These are phyloP conservation scores for Cladorrhinum sp. DNA, from an alignment of 2,329 filamentous ascomycete genomes.

Conservation along the genomic window DNA sequence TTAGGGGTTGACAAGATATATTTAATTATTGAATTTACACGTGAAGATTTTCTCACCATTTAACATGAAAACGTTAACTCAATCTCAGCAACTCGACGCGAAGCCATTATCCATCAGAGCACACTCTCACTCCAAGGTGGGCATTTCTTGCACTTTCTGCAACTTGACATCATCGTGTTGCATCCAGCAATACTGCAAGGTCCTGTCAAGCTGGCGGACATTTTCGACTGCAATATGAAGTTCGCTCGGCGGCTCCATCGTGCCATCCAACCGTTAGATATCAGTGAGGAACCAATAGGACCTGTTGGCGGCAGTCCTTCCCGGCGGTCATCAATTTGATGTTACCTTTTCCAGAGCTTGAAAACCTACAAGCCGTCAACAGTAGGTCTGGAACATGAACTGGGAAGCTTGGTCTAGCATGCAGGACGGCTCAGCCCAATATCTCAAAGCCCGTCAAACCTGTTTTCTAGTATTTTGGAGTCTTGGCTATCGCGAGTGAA, in stretches of 20 bases:
- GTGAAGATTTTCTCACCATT: too few relatives aligned
- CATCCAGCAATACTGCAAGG: not conserved
- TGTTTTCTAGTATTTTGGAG: conserved; percentile 1
- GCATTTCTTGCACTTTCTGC: not conserved
- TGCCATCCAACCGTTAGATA: not conserved
- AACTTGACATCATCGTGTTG: conserved; percentile 12
- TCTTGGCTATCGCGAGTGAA: not conserved
- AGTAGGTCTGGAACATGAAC: not conserved
- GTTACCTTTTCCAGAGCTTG: not conserved
- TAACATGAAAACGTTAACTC: too few relatives aligned
- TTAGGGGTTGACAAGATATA: too few relatives aligned
- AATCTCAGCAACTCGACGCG: too few relatives aligned
- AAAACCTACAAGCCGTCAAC: not conserved
- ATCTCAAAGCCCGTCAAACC: not conserved
- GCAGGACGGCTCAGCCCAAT: not conserved
- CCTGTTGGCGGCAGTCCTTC: not conserved
- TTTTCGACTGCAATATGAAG: not conserved
- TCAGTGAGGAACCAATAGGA: conserved; percentile 1
- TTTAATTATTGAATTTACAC: too few relatives aligned
- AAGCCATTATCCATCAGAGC: too few relatives aligned
- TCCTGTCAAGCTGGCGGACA: not conserved
- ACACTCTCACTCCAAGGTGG: too few relatives aligned
- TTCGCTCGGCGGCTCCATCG: not conserved
- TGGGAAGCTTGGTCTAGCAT: not conserved
- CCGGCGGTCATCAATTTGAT: not conserved